Evolutionary conservation across 225 moss, liverwort and hornwort species (phyloP).

Genomic region (Physcomitrium patens): DNA sequence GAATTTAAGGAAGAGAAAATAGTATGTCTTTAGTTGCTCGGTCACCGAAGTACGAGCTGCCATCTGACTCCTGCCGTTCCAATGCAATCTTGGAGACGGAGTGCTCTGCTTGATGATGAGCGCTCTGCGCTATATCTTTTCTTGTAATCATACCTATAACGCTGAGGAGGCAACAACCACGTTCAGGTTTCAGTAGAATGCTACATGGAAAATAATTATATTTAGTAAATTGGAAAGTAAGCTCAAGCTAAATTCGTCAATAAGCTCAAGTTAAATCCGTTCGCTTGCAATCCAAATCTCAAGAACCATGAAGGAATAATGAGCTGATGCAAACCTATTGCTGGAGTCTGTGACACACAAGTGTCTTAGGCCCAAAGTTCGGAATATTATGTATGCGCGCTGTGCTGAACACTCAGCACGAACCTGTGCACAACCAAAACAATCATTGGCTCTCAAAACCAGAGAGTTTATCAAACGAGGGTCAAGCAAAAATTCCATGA

Average conservation of each 20-base stretch:
- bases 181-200: neutral
- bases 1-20: slow-evolving; percentile 50
- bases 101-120: slow-evolving; percentile 40
- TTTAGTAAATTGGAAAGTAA: neutral
- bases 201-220: neutral
- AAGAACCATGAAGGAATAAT: neutral
- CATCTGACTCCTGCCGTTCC: slow-evolving; percentile 54
- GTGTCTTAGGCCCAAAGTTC: slow-evolving; percentile 80
- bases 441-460: slow-evolving; percentile 12
- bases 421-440: slow-evolving; percentile 55
- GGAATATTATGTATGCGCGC: slow-evolving; percentile 78
- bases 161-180: slow-evolving; percentile 50
- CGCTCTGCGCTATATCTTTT: slow-evolving; percentile 65
- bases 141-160: slow-evolving; percentile 90
- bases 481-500: neutral
- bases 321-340: slow-evolving; percentile 54
- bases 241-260: neutral
- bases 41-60: slow-evolving; percentile 47
- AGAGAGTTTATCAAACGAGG: neutral
- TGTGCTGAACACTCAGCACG: slow-evolving; percentile 83
- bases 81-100: slow-evolving; percentile 43
- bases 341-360: slow-evolving; percentile 77
- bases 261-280: neutral
- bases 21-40: slow-evolving; percentile 51
- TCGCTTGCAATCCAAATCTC: neutral